phyloP scores from a whole-genome alignment of 352 stramenopile species.

The Ophiocytium majus region DNA sequence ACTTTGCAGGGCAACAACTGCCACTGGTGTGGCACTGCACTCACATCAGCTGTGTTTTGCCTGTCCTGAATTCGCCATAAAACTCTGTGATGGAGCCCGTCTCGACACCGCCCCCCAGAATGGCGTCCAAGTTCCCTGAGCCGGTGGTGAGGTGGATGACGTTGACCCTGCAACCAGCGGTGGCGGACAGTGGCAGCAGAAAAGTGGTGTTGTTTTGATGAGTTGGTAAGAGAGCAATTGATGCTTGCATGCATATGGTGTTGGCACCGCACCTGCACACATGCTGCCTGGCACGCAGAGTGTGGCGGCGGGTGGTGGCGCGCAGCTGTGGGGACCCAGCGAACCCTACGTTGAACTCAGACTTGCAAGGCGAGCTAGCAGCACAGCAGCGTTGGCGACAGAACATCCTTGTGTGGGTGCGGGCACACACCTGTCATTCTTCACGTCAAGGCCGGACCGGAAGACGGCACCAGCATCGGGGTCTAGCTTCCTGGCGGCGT shows the following conservation, averaged over 20 bases:
- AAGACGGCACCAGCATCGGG: conserved; percentile 31
- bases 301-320: neutral
- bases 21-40: neutral
- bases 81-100: conserved; percentile 75
- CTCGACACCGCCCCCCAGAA: conserved; percentile 52
- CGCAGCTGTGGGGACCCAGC: neutral
- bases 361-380: neutral
- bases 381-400: conserved; percentile 27
- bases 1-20: no score
- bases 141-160: conserved; percentile 47
- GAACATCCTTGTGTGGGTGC: no score
- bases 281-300: neutral
- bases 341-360: neutral
- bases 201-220: no score
- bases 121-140: conserved; percentile 39
- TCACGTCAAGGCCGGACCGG: conserved; percentile 29
- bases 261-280: neutral
- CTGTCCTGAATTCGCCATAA: conserved; percentile 85
- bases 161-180: neutral
- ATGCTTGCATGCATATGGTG: neutral
- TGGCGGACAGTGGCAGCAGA: no score
- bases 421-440: conserved; percentile 28
- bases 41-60: conserved; percentile 83
- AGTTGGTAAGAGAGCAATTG: no score
- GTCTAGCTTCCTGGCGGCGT: conserved; percentile 40